Conservation (phyloP, 371 early-diverging fungal species). For the Syncephalastrum racemosum region DNA sequence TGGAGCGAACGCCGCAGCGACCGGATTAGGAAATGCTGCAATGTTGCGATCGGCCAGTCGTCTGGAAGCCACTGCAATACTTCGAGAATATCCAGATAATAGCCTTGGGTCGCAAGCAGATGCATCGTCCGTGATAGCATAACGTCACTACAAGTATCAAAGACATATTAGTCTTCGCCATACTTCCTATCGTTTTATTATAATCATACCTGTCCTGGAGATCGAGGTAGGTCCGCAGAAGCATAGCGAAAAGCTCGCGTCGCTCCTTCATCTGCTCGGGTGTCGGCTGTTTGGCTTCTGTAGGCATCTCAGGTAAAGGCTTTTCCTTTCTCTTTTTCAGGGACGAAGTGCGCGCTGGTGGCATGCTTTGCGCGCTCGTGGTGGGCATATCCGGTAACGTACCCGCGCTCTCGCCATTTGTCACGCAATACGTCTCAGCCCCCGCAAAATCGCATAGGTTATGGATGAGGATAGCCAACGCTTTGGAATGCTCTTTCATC, state of each 20-base stretch:
- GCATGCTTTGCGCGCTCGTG: conserved; percentile 7
- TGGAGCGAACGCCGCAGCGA: conserved; percentile 56
- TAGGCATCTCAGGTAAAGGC: conserved; percentile 8
- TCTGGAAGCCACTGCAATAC: conserved; percentile 62
- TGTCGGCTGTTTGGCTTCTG: conserved; percentile 8
- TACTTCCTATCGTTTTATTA: no score
- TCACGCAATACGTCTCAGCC: conserved; percentile 67
- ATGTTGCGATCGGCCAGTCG: conserved; percentile 62
- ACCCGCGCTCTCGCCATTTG: conserved; percentile 49
- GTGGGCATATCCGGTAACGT: conserved; percentile 16
- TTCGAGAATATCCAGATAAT: conserved; percentile 62
- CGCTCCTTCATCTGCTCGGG: conserved; percentile 24
- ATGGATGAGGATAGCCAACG: conserved; percentile 53
- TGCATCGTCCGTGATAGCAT: conserved; percentile 50
- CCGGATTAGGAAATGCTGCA: conserved; percentile 55
- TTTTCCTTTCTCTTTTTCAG: conserved; percentile 8
- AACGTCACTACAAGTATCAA: conserved; percentile 30
- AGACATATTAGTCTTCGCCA: conserved; percentile 1
- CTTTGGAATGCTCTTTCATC: conserved; percentile 54
- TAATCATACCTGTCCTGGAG: conserved; percentile 30
- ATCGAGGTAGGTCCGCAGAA: conserved; percentile 40
- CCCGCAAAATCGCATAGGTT: conserved; percentile 62
- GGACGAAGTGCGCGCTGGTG: conserved; percentile 26
- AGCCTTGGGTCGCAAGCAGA: conserved; percentile 61
- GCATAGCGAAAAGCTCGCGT: conserved; percentile 33